These are phyloP conservation scores for Lentinus tigrinus DNA, from an alignment of 768 basidiomycete genomes.

Conservation along the genomic window DNA sequence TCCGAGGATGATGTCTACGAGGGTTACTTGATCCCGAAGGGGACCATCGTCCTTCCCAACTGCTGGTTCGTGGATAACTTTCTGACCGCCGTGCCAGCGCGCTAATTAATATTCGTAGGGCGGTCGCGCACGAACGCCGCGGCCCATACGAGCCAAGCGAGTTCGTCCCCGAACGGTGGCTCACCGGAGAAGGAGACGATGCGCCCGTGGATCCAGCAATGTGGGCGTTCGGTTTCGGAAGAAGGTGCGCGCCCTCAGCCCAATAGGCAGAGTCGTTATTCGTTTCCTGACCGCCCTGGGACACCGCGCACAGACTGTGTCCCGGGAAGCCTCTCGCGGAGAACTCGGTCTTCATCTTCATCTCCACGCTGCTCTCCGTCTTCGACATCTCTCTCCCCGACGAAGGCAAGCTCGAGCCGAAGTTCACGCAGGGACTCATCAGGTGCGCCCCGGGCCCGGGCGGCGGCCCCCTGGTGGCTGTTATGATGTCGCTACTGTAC, in stretches of 20 bases:
- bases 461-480: too few species aligned
- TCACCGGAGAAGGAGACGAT: background rate
- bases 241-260: slow-evolving; percentile 1
- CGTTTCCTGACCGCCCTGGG: background rate
- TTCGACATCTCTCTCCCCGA: slow-evolving; percentile 14
- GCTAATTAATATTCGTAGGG: background rate
- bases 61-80: slow-evolving; percentile 19
- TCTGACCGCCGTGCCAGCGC: background rate
- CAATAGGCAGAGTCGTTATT: background rate
- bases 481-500: background rate
- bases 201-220: background rate
- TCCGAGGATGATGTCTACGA: slow-evolving; percentile 23
- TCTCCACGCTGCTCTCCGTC: background rate
- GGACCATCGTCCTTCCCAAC: slow-evolving; percentile 25
- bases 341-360: slow-evolving; percentile 18
- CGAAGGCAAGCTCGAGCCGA: background rate
- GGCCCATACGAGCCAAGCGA: slow-evolving; percentile 11
- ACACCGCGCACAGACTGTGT: slow-evolving; percentile 14
- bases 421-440: slow-evolving; percentile 6
- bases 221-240: slow-evolving; percentile 16
- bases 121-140: slow-evolving; percentile 9
- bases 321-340: slow-evolving; percentile 16
- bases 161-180: slow-evolving; percentile 23
- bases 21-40: slow-evolving; percentile 24
- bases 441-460: background rate